phyloP scores from a whole-genome alignment of 805 yeast genomes.

The Myxozyma udenii region DNA sequence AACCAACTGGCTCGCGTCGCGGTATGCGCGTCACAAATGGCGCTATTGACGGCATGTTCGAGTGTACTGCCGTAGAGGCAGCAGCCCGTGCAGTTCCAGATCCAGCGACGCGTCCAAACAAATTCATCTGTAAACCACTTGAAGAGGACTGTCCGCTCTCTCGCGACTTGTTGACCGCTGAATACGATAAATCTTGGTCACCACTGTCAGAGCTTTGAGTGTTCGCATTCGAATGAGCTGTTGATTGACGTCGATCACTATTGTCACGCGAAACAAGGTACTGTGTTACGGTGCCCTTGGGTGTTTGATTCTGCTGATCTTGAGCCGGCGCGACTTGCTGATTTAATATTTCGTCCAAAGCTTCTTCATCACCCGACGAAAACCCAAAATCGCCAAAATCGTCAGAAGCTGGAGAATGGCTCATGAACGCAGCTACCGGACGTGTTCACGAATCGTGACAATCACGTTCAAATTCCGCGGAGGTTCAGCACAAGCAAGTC shows the following conservation, averaged over 20 bases:
- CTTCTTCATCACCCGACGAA: neutral
- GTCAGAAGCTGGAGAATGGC: neutral
- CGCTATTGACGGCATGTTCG: neutral
- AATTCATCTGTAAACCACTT: constrained; percentile 13
- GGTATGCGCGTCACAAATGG: constrained; percentile 7
- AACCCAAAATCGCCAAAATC: constrained; percentile 2
- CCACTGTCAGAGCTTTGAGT: neutral
- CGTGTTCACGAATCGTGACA: too few species aligned
- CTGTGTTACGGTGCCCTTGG: too few species aligned
- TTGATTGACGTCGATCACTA: too few species aligned
- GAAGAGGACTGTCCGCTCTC: neutral
- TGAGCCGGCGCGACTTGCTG: neutral
- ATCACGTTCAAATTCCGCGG: too few species aligned
- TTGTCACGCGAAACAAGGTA: too few species aligned
- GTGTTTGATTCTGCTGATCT: neutral
- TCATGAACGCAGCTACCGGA: neutral
- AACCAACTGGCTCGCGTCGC: neutral
- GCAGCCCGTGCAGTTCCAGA: neutral
- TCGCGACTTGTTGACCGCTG: neutral
- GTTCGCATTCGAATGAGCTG: neutral
- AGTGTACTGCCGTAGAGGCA: neutral
- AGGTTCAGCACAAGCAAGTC: too few species aligned
- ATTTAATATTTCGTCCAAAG: neutral
- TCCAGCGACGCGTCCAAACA: constrained; percentile 13
- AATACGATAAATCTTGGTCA: too few species aligned